These are phyloP conservation scores for Aspergillus amoenus DNA, from an alignment of 2,329 filamentous ascomycete species.

Conservation along the genomic window DNA sequence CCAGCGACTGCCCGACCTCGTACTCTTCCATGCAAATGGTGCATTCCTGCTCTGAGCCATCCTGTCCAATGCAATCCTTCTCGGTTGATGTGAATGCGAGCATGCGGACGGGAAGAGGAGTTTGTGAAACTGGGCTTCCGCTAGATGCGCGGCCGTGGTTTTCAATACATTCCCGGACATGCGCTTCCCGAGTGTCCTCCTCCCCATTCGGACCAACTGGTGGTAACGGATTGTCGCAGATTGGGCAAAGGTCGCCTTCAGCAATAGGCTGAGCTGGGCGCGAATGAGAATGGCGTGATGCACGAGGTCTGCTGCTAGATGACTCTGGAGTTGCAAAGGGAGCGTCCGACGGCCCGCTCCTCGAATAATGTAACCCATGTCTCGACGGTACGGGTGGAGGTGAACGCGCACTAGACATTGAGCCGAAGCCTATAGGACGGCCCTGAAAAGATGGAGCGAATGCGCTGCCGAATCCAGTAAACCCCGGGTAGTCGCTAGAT, in stretches of 20 bases:
- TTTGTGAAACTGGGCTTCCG: slow-evolving; percentile 22
- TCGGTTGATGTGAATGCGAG: slow-evolving; percentile 58
- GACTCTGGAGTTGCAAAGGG: slow-evolving; percentile 1
- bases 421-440: slow-evolving; percentile 18
- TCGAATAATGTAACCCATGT: slow-evolving; percentile 12
- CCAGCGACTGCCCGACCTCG: slow-evolving; percentile 58
- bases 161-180: slow-evolving; percentile 48
- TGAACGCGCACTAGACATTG: slow-evolving; percentile 13
- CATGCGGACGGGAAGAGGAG: slow-evolving; percentile 36
- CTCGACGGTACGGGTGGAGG: slow-evolving; percentile 2
- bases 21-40: slow-evolving; percentile 67
- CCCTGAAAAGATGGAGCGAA: slow-evolving; percentile 17
- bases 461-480: slow-evolving; percentile 15
- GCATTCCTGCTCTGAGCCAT: slow-evolving; percentile 57
- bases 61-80: slow-evolving; percentile 60
- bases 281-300: neutral
- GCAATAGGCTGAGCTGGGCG: slow-evolving; percentile 27
- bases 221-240: slow-evolving; percentile 44
- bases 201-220: slow-evolving; percentile 37
- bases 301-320: slow-evolving; percentile 5
- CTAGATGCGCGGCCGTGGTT: slow-evolving; percentile 26
- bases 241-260: slow-evolving; percentile 49
- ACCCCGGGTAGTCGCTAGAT: slow-evolving; percentile 22
- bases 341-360: slow-evolving; percentile 4
- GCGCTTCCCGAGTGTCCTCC: slow-evolving; percentile 44